phyloP scores from a whole-genome alignment of 2,329 filamentous ascomycete species.

The Dactylellina haptotyla region DNA sequence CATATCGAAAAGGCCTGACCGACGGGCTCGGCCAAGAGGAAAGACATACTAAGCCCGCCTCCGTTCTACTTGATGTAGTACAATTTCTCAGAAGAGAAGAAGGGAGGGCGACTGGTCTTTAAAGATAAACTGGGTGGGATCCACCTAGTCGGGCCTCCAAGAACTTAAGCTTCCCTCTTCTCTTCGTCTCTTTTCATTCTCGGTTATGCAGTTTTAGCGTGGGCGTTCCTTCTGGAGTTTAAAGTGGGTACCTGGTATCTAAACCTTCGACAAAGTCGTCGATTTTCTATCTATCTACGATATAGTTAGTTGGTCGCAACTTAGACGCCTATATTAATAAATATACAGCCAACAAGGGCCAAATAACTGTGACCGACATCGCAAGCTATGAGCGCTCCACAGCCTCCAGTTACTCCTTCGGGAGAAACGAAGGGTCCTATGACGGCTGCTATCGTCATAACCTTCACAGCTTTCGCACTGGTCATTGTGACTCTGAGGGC shows the following conservation, averaged over 20 bases:
- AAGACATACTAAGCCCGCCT: background rate
- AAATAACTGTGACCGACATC: too few species aligned
- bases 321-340: too few species aligned
- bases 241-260: slow-evolving; percentile 6
- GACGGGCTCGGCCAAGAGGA: background rate
- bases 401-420: slow-evolving; percentile 13
- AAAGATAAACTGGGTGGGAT: slow-evolving; percentile 22
- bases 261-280: too few species aligned
- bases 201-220: slow-evolving; percentile 33
- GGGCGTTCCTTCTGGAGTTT: slow-evolving; percentile 12
- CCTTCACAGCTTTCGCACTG: slow-evolving; percentile 32
- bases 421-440: slow-evolving; percentile 41
- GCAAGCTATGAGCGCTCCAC: slow-evolving; percentile 17
- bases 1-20: slow-evolving; percentile 18
- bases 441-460: slow-evolving; percentile 47
- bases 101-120: slow-evolving; percentile 1
- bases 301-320: too few species aligned
- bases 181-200: background rate
- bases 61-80: background rate
- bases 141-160: slow-evolving; percentile 1
- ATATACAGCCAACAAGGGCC: too few species aligned
- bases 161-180: slow-evolving; percentile 22
- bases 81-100: background rate
- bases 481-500: slow-evolving; percentile 22
- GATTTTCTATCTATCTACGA: too few species aligned